Percentiles rank a stretch among this genome's conserved stretches.
Conservation (phyloP, 2,329 filamentous ascomycete species). For the Nemania diffusa region DNA sequence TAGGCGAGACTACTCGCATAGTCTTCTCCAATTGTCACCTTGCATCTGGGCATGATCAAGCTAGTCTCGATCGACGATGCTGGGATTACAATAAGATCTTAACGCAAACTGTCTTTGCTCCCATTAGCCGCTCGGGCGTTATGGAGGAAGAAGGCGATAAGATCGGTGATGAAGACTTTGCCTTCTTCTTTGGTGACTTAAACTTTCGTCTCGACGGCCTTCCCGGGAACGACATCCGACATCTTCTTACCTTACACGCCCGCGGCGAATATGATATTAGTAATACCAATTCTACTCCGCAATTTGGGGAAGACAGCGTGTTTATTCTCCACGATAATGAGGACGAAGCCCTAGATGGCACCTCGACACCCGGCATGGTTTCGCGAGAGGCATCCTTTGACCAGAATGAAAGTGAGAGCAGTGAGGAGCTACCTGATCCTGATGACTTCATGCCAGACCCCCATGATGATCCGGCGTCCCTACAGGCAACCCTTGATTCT, state of each 20-base stretch:
- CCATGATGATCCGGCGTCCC: constrained; percentile 81
- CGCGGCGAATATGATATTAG: constrained; percentile 77
- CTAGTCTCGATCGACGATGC: constrained; percentile 82
- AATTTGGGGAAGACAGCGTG: constrained; percentile 60
- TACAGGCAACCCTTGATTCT: constrained; percentile 89
- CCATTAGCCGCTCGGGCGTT: constrained; percentile 73
- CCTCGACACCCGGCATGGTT: constrained; percentile 48
- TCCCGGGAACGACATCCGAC: constrained; percentile 88
- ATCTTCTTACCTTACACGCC: constrained; percentile 84
- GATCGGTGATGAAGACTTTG: constrained; percentile 91
- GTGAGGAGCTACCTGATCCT: constrained; percentile 64
- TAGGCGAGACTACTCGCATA: constrained; percentile 89
- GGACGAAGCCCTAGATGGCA: constrained; percentile 55
- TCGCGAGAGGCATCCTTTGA: constrained; percentile 49
- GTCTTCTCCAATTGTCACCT: constrained; percentile 94
- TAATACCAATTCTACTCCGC: constrained; percentile 52
- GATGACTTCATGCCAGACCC: constrained; percentile 75
- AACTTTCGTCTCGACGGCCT: constrained; percentile 93
- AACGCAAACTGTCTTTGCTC: constrained; percentile 79
- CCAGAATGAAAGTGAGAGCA: constrained; percentile 44
- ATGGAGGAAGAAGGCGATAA: constrained; percentile 72
- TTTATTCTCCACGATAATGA: constrained; percentile 63
- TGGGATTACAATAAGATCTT: constrained; percentile 89
- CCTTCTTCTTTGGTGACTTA: constrained; percentile 95
- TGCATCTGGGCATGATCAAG: constrained; percentile 83